Evolutionary conservation across 2,329 filamentous ascomycete genomes (phyloP), one percentile per base, ranked within the genome.

Genomic region (Cladosporium sp.): DNA sequence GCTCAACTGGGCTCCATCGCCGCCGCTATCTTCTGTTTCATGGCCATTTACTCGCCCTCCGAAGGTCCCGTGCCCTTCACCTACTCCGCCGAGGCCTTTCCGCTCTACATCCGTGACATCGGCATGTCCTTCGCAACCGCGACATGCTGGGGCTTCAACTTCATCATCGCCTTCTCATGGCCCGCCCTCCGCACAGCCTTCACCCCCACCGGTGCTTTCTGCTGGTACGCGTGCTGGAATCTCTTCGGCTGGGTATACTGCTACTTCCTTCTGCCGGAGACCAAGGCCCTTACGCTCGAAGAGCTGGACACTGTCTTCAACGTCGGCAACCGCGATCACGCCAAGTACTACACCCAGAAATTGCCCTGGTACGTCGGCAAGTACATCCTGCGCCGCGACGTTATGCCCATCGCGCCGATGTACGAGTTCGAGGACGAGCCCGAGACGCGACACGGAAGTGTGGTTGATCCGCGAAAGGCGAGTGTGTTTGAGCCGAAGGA

Each of bases 241-340:
- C 21, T 72, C 3, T 70, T 73, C 60, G 70, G 69, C 36, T 71
- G 66, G 67, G 65, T 71, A 18, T 71, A 69, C 63, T 68, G 65
- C 38, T 74, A 73, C 63, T 66, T 66, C 60, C 52, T 63, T 3
- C 14, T 65, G 24, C 64, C 71, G 0, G 84, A 86, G 73, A 86
- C 84, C 0, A 86, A 85, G 72, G 74, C 81, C 10, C 70, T 84
- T 28, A 83, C 81, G 0, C 77, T 85, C 0, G 83, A 86, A 69
- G 84, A 87, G 71, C 82, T 87, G 85, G 89, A 91, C 70, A 81
- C 88, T 21, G 83, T 91, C 49, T 74, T 74, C 63, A 71, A 66
- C 64, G 69, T 74, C 21, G 69, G 71, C 30, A 73, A 72, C 54
- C 60, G 68, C 2, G 64, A 70, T 41, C 71, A 72, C 54, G 68